These are phyloP conservation scores for Galerina marginata DNA, from an alignment of 768 basidiomycete genomes.

Conservation along the genomic window DNA sequence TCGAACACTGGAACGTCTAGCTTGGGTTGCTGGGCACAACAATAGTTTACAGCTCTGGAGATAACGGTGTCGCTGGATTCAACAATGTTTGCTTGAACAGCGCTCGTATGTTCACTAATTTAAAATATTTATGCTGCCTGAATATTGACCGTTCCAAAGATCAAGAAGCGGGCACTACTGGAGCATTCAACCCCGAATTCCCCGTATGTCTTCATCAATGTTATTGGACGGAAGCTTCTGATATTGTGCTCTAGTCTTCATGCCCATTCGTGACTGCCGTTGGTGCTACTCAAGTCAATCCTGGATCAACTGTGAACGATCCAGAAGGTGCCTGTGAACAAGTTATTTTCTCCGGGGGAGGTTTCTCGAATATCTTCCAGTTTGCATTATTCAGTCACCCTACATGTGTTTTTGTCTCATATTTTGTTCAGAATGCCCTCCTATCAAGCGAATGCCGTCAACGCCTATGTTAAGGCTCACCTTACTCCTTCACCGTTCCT, in stretches of 20 bases:
- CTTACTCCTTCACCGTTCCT: constrained; percentile 42
- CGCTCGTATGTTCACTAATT: constrained; percentile 35
- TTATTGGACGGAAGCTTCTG: neutral
- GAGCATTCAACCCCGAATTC: constrained; percentile 31
- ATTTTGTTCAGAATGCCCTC: constrained; percentile 40
- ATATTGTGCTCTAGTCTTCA: constrained; percentile 31
- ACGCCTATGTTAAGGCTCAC: constrained; percentile 40
- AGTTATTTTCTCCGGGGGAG: constrained; percentile 56
- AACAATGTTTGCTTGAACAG: constrained; percentile 44
- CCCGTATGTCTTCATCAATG: constrained; percentile 19
- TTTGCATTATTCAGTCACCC: neutral
- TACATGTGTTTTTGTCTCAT: neutral
- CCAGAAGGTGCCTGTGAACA: constrained; percentile 51
- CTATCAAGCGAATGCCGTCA: constrained; percentile 50
- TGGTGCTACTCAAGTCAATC: constrained; percentile 55
- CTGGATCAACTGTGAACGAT: constrained; percentile 47
- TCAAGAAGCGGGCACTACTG: constrained; percentile 23
- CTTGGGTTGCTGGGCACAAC: constrained; percentile 43
- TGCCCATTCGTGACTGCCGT: constrained; percentile 59
- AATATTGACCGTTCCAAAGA: constrained; percentile 13
- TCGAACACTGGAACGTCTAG: constrained; percentile 9
- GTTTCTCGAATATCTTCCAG: constrained; percentile 51
- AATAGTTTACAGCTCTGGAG: constrained; percentile 41
- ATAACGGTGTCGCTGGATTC: constrained; percentile 44
- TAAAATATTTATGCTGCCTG: neutral